These are phyloP conservation scores for Pilaira anomala DNA, from an alignment of 192 early-diverging fungal species.

Conservation along the genomic window DNA sequence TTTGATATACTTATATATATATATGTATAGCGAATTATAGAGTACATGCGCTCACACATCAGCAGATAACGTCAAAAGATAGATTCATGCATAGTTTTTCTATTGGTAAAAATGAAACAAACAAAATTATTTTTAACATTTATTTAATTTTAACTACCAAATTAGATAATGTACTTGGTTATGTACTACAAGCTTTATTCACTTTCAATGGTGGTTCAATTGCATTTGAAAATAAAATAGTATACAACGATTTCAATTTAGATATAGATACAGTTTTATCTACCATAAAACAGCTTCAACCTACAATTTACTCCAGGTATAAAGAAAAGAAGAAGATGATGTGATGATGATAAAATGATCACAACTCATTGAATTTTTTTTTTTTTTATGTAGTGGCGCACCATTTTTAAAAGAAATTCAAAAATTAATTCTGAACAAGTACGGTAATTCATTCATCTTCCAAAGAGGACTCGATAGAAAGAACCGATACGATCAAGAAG, in stretches of 20 bases:
- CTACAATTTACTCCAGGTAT: constrained; percentile 68
- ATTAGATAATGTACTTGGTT: constrained; percentile 36
- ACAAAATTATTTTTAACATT: no score
- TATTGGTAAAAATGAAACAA: constrained; percentile 38
- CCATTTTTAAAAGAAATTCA: constrained; percentile 28
- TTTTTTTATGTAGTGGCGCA: constrained; percentile 24
- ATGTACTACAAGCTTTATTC: constrained; percentile 24
- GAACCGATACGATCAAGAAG: constrained; percentile 23
- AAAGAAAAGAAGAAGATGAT: background rate
- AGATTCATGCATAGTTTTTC: constrained; percentile 36
- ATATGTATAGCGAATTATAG: constrained; percentile 29
- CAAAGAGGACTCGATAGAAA: constrained; percentile 39
- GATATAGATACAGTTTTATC: constrained; percentile 64
- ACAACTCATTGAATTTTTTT: background rate
- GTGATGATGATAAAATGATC: background rate
- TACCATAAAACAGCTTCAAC: constrained; percentile 67
- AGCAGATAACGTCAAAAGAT: constrained; percentile 33
- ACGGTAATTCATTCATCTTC: constrained; percentile 37
- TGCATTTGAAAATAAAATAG: constrained; percentile 53
- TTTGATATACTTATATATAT: background rate
- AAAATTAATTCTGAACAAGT: constrained; percentile 28
- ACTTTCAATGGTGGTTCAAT: constrained; percentile 60
- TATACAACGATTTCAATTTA: constrained; percentile 17
- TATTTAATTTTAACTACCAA: no score
- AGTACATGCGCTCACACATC: constrained; percentile 21